Evolutionary conservation across 176 grass and related monocot genomes (phyloP), one percentile per base, ranked within the genome.

Genomic region (Hsuehochloa calcarea): DNA sequence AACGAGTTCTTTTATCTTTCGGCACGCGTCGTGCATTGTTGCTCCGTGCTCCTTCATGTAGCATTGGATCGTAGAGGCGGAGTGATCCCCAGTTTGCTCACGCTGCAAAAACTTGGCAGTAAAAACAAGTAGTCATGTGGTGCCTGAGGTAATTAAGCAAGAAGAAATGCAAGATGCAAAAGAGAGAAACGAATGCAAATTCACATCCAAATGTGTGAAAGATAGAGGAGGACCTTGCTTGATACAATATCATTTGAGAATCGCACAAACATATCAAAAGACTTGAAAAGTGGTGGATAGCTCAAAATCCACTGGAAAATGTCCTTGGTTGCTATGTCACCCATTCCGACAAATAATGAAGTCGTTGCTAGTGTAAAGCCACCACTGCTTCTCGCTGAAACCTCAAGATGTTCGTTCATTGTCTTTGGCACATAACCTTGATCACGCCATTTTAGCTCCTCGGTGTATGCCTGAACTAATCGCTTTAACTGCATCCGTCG

Each of bases 361-460:
- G 87, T 15, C 60, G 47, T 74, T 7, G 75, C 45, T 61, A 85
- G 9, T 38, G 38, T 64, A 5, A 80, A 38, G 5, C 45, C 17
- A 50, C 75, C 87, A 59, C 71, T 80, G 20, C 68, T 85, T 68
- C 60, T 46, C 10, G 43, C 13, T 17, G 87, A 85, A 58, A 89
- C 69, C 31, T 80, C 58, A 4, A 89, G 82, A 62, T 89, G 82
- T 39, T 89, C 87, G 4, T 56, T 15, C 38, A 89, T 55, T 58
- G 87, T 89, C 70, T 82, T 68, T 16, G 82, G 87, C 9, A 74
- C 68, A 50, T 80, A 85, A 39, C 47, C 23, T 35, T 80, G 69
- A 13, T 89, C 68, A 40, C 87, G 82, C 87, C 87, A 89, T 85
- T 89, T 66, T 74, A 89, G 8, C 63, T 89, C 87, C 10, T 89